Conservation (phyloP, 208 protist genomes). For the Acanthamoeba healyi region DNA sequence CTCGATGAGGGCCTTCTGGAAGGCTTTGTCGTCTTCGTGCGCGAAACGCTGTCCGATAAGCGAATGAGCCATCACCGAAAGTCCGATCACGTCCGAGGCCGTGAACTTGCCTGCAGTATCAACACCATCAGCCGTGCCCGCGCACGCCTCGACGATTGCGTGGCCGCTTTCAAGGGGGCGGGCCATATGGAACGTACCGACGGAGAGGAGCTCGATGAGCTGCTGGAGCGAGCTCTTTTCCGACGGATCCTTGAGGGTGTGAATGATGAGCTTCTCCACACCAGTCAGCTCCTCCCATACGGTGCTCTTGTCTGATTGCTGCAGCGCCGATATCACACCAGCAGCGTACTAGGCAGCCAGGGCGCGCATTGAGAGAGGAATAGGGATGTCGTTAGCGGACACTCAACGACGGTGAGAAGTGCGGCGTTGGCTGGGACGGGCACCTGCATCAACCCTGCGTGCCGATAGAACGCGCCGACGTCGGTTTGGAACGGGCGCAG, state of each 20-base stretch:
- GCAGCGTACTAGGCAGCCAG: slow-evolving; percentile 17
- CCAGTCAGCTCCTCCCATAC: slow-evolving; percentile 30
- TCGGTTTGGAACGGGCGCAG: background rate
- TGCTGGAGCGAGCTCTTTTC: background rate
- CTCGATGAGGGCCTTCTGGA: slow-evolving; percentile 17
- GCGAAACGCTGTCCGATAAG: background rate
- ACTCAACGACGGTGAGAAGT: no score
- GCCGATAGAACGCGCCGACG: background rate
- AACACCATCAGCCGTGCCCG: no score
- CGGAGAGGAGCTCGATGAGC: slow-evolving; percentile 5
- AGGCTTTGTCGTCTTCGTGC: background rate
- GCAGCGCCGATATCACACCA: background rate
- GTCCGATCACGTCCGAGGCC: background rate
- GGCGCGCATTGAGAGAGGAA: no score
- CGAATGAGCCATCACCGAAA: background rate
- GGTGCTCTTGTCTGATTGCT: background rate
- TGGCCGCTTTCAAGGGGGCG: background rate
- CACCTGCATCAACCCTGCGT: slow-evolving; percentile 2
- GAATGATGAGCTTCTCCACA: slow-evolving; percentile 22
- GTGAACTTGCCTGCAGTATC: slow-evolving; percentile 10
- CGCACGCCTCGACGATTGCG: no score
- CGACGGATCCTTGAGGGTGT: background rate
- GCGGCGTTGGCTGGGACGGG: no score
- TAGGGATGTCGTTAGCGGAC: no score
- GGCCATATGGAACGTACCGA: background rate